These are phyloP conservation scores for Phylloporus sp. DNA, from an alignment of 768 basidiomycete genomes.

Conservation along the genomic window DNA sequence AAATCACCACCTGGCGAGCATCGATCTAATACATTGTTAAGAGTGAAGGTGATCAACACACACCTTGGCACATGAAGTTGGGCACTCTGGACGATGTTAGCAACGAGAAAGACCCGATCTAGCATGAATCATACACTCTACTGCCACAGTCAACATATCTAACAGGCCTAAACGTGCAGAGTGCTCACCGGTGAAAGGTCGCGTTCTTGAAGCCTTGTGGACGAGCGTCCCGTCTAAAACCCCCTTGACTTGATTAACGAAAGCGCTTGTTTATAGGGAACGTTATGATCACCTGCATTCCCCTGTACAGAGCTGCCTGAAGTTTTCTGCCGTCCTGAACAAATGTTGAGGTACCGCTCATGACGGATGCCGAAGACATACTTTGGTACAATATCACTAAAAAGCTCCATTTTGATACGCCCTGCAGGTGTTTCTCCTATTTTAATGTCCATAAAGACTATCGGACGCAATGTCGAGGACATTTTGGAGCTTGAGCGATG, in stretches of 20 bases:
- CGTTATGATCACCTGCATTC: constrained; percentile 68
- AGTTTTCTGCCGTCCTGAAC: constrained; percentile 92
- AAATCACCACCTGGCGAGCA: constrained; percentile 79
- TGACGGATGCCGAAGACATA: constrained; percentile 33
- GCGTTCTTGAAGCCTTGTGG: constrained; percentile 90
- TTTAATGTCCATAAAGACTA: constrained; percentile 96
- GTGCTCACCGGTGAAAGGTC: constrained; percentile 82
- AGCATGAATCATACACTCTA: constrained; percentile 61
- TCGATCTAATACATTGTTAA: background rate
- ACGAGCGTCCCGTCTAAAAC: constrained; percentile 50
- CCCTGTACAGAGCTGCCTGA: constrained; percentile 96
- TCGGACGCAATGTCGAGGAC: constrained; percentile 61
- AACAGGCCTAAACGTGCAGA: background rate
- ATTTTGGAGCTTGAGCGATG: constrained; percentile 19
- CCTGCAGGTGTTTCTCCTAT: constrained; percentile 97
- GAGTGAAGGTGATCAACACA: background rate
- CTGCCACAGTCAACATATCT: constrained; percentile 9
- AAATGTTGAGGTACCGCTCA: background rate
- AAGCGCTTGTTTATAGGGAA: background rate
- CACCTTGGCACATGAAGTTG: constrained; percentile 96
- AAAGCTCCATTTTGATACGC: constrained; percentile 95
- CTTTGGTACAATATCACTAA: constrained; percentile 95
- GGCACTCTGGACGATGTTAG: constrained; percentile 52
- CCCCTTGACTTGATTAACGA: constrained; percentile 15
- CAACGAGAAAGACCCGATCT: background rate